Conservation (phyloP, 2,329 filamentous ascomycete genomes). For the Talaromyces sp. region DNA sequence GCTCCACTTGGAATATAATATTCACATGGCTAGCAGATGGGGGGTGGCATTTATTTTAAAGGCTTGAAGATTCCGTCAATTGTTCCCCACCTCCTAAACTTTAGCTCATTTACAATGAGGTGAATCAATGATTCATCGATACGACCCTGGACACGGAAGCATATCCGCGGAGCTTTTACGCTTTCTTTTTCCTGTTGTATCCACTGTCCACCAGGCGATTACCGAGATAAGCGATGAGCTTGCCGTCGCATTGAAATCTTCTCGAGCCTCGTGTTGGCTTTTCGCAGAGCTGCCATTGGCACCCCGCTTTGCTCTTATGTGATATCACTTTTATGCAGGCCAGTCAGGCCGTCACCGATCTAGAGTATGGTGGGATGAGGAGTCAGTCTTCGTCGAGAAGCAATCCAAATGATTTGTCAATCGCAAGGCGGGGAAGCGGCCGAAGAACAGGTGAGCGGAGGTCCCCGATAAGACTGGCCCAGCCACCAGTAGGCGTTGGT, state of each 20-base stretch:
- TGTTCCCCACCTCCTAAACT: neutral
- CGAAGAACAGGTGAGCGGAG: neutral
- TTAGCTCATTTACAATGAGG: neutral
- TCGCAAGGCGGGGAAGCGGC: neutral
- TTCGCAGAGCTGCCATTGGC: neutral
- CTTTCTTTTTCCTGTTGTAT: neutral
- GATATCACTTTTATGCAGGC: neutral
- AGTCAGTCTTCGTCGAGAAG: neutral
- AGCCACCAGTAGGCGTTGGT: neutral
- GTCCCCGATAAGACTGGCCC: neutral
- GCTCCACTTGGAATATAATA: neutral
- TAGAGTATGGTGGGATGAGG: neutral
- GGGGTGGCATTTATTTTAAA: neutral
- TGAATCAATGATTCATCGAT: constrained; percentile 1
- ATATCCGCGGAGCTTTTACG: neutral
- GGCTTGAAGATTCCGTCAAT: neutral
- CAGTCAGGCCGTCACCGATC: neutral
- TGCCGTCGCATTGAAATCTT: neutral
- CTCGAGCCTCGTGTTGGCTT: neutral
- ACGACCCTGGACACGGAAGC: neutral
- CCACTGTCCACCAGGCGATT: neutral
- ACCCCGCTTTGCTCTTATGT: neutral
- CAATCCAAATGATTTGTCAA: neutral
- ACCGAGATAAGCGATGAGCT: neutral
- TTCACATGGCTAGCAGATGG: neutral